Conservation (phyloP, 192 early-diverging fungal genomes). For the Jimgerdemannia lactiflua region DNA sequence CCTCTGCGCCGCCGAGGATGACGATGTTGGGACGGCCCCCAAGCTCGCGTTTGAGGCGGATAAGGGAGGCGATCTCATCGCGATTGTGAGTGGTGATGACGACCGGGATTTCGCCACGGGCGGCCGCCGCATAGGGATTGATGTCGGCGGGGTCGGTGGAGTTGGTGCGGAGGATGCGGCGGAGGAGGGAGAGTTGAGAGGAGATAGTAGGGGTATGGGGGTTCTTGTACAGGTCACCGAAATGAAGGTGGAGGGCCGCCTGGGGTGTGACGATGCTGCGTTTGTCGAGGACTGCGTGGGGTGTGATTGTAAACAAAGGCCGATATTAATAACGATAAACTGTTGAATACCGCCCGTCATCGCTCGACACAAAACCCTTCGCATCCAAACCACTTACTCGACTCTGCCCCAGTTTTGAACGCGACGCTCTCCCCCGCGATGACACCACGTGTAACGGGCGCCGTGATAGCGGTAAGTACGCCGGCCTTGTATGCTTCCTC, state of each 20-base stretch:
- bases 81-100: constrained; percentile 46
- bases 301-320: neutral
- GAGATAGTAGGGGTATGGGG: constrained; percentile 45
- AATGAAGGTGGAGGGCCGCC: constrained; percentile 57
- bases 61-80: constrained; percentile 64
- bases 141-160: neutral
- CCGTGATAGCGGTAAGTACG: constrained; percentile 56
- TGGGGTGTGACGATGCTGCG: constrained; percentile 42
- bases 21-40: constrained; percentile 41
- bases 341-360: no score
- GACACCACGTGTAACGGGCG: constrained; percentile 46
- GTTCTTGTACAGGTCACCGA: constrained; percentile 47
- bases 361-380: neutral
- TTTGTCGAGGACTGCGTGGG: constrained; percentile 26
- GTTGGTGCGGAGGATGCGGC: constrained; percentile 32
- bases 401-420: constrained; percentile 61
- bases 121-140: constrained; percentile 37
- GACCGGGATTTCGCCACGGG: constrained; percentile 46
- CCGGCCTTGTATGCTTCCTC: constrained; percentile 59
- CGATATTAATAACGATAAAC: no score
- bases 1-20: constrained; percentile 66
- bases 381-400: constrained; percentile 32
- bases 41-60: constrained; percentile 54
- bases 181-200: constrained; percentile 46
- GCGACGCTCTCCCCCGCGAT: constrained; percentile 62